Conservation (phyloP, 768 basidiomycete species). For the Lyophyllum atratum region DNA sequence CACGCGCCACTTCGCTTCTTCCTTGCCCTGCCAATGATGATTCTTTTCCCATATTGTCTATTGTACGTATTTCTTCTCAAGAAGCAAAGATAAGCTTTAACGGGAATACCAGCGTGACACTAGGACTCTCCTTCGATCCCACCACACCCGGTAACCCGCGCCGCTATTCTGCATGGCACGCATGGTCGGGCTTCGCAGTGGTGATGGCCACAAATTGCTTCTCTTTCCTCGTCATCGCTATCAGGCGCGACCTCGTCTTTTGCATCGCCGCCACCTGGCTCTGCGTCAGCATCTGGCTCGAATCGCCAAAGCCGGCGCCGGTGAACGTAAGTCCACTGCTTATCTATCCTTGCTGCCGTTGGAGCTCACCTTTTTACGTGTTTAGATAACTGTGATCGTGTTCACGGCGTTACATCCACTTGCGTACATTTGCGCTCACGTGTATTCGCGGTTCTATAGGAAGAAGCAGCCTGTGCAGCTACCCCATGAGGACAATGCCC, state of each 20-base stretch:
- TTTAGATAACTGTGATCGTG: conserved; percentile 57
- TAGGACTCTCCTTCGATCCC: conserved; percentile 63
- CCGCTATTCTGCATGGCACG: conserved; percentile 56
- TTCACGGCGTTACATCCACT: conserved; percentile 74
- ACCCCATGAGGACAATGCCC: conserved; percentile 19
- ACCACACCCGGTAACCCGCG: conserved; percentile 42
- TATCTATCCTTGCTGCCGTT: background rate
- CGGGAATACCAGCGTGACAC: conserved; percentile 51
- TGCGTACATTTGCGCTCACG: conserved; percentile 45
- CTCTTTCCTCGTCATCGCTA: conserved; percentile 54
- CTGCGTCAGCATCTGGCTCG: conserved; percentile 63
- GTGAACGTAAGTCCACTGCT: conserved; percentile 54
- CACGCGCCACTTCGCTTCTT: conserved; percentile 86
- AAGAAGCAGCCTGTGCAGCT: conserved; percentile 18
- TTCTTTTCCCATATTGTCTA: conserved; percentile 60
- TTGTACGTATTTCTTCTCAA: conserved; percentile 43
- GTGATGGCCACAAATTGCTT: conserved; percentile 64
- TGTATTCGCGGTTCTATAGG: conserved; percentile 37
- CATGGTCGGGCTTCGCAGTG: conserved; percentile 75
- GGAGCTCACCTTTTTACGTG: background rate
- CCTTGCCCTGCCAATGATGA: conserved; percentile 49
- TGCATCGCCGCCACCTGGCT: conserved; percentile 76
- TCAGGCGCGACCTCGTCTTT: conserved; percentile 73
- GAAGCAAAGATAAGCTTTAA: background rate
- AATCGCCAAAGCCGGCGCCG: conserved; percentile 60